Evolutionary conservation across 805 yeast genomes (phyloP), one percentile per base, ranked within the genome.

Genomic region (Suhomyces faveliae): DNA sequence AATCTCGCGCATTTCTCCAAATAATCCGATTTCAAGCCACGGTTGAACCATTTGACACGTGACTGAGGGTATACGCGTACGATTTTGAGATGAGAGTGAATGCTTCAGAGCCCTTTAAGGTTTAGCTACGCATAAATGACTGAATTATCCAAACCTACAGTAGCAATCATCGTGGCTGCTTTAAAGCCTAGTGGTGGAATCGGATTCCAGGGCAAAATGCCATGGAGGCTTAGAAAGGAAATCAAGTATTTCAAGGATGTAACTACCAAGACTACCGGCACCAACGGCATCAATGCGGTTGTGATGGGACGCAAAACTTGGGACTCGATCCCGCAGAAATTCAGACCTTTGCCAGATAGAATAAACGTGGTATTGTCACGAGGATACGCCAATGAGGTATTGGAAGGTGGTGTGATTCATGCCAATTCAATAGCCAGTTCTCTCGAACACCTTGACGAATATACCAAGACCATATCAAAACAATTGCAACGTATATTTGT

Each of bases 241-340:
- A 88, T 94, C 86, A 81, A 82, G 61, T 94, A 83, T 62, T 94
- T 94, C 71, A 78, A 80, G 51, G 79, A 81, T 49, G 84, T 89
- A 12, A 94, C 99, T 0, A 67, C 83, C 2, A 55, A 54, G 7
- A 64, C 74, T 22, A 19, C 62, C 68, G 27, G n/a, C 19, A 59
- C 54, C 35, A 33, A 33, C 21, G 47, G 49, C 21, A 51, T 62
- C 23, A 89, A 89, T 61, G 95, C 88, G 0, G 98, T 94, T 11
- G 76, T 94, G 3, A 94, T 94, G 99, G 99, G 99, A 11, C 77
- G 97, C 50, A 87, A 84, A 61, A 92, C 98, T 1, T 94, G 97
- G 96, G 94, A 90, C 25, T 87, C 96, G 6, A 91, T 94, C 25
- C 98, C 99, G 0, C 51, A 67, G 1, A 83, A 78, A 61, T 94